phyloP scores from a whole-genome alignment of 257 asterid genomes.

The Solanum bulbocastanum region DNA sequence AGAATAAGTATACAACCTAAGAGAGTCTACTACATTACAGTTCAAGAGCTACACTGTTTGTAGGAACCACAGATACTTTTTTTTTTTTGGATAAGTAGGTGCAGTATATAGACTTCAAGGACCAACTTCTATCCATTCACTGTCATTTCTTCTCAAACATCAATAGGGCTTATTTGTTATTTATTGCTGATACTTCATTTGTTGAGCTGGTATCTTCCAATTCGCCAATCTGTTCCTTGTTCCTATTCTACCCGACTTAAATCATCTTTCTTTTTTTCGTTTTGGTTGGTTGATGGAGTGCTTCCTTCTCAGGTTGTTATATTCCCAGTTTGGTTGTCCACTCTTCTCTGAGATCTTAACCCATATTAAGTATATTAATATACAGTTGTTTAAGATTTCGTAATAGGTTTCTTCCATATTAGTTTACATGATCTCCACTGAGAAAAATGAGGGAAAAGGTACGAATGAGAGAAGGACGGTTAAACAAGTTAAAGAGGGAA shows the following conservation, averaged over 20 bases:
- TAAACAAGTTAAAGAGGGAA: background rate
- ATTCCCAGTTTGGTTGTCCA: background rate
- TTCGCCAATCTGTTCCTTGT: background rate
- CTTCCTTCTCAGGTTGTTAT: background rate
- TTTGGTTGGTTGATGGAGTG: background rate
- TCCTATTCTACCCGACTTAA: background rate
- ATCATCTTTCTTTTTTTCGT: background rate
- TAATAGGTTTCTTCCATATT: background rate
- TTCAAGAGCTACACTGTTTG: background rate
- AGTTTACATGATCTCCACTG: background rate
- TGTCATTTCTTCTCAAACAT: background rate
- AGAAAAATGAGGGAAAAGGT: background rate
- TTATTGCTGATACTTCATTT: background rate
- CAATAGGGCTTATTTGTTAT: background rate
- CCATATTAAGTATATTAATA: background rate
- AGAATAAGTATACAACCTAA: background rate
- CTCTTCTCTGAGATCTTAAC: background rate
- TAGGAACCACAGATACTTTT: background rate
- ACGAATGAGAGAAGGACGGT: background rate
- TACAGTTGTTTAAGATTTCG: background rate
- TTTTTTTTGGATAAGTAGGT: background rate
- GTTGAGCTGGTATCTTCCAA: background rate
- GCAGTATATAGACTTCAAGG: background rate
- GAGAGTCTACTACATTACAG: background rate
- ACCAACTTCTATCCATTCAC: background rate